These are phyloP conservation scores for Epichloe brachyelytri DNA, from an alignment of 2,329 filamentous ascomycete species.

Conservation along the genomic window DNA sequence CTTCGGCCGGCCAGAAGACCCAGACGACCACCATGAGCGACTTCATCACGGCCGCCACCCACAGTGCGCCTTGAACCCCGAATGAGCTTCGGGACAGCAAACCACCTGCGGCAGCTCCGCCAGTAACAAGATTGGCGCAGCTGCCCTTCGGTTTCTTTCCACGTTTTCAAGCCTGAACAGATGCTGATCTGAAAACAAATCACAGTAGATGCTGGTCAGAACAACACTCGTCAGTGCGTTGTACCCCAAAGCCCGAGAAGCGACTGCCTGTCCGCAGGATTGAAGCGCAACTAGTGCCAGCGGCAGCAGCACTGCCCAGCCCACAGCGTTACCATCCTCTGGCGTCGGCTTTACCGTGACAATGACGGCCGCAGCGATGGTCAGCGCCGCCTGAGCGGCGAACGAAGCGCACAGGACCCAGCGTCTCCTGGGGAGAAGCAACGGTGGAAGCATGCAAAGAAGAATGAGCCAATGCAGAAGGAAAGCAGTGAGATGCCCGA, in stretches of 20 bases:
- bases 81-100: conserved; percentile 32
- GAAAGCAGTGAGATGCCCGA: conserved; percentile 55
- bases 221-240: conserved; percentile 66
- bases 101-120: conserved; percentile 35
- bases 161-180: conserved; percentile 31
- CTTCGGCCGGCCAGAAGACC: conserved; percentile 45
- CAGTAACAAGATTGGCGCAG: conserved; percentile 35
- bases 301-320: conserved; percentile 51
- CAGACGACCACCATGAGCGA: conserved; percentile 41
- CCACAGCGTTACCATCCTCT: conserved; percentile 28
- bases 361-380: conserved; percentile 38
- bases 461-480: conserved; percentile 61
- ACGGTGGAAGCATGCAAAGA: conserved; percentile 58
- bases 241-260: conserved; percentile 55
- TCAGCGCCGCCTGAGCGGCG: conserved; percentile 35
- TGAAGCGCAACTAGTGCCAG: conserved; percentile 63
- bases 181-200: conserved; percentile 55
- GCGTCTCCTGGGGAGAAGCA: conserved; percentile 43
- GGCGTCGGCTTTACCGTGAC: conserved; percentile 32
- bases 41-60: conserved; percentile 48
- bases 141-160: conserved; percentile 37
- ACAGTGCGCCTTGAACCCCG: conserved; percentile 41
- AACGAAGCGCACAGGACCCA: conserved; percentile 54
- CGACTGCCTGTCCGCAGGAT: conserved; percentile 66
- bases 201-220: conserved; percentile 70